Evolutionary conservation across 202 grass and related monocot genomes (phyloP), one percentile per base, ranked within the genome.

Genomic region (Dendrocalamus latiflorus): DNA sequence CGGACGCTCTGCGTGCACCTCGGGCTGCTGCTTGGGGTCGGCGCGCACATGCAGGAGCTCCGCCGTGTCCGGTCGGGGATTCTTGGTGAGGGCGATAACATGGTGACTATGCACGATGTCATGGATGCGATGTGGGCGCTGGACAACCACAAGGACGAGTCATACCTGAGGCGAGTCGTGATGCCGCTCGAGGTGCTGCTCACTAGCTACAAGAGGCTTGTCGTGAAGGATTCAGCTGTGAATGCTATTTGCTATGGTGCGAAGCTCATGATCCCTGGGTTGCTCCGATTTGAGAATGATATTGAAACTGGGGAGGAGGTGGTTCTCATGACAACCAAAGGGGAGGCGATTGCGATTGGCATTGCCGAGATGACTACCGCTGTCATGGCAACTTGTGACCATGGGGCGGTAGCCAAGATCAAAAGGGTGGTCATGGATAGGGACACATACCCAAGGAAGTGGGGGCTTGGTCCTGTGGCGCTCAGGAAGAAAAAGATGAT

Each of bases 11-110:
- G 86, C 25, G 90, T 92, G 5, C 90, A 92, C 75, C 74, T 89
- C 1, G 90, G 90, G 4, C 51, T 92, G 14, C 69, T 92, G 57
- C 84, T 92, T 21, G 90, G 86, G 13, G 90, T 92, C 6, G 90
- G 90, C 6, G 86, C 79, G 5, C 90, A 92, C 49, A 92, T 92
- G 90, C 90, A 92, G 76, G 90, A 92, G 70, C 90, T 92, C 62
- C 83, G 90, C 49, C 78, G 86, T 16, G 90, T 92, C 9, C 83
- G 86, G 3, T 92, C 86, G 0, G 87, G 90, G 50, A 92, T 92
- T 43, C 80, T 92, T 1, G 90, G 90, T 0, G 90, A 92, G 87
- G 9, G 21, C 9, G 55, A 58, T 24, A 58, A 58, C 55, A 58
- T 58, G 21, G 55, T 58, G 55, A 58, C 55, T 24, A 58, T 58